Percentiles rank a stretch among this genome's conserved stretches.
These are phyloP conservation scores for Stachybotrys chlorohalonatus DNA, from an alignment of 2,329 filamentous ascomycete genomes.

Conservation along the genomic window DNA sequence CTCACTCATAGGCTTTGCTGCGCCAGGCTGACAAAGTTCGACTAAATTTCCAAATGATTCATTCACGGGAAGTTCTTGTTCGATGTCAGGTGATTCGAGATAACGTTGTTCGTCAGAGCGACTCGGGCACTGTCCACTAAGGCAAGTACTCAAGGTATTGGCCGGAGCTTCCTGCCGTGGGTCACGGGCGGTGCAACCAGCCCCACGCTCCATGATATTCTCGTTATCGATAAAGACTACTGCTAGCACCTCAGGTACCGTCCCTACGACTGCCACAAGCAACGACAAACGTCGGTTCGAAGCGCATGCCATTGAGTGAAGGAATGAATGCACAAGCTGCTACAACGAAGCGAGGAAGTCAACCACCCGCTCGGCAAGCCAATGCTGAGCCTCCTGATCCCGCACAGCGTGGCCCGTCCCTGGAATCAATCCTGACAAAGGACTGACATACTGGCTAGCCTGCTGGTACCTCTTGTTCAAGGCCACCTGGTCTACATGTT, in stretches of 20 bases:
- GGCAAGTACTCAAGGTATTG: not conserved
- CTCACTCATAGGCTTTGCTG: conserved; percentile 3
- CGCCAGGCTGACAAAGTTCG: not conserved
- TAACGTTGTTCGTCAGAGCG: too few species aligned
- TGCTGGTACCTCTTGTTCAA: conserved; percentile 49
- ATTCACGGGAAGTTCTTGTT: too few species aligned
- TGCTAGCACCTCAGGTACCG: not conserved
- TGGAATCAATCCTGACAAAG: conserved; percentile 43
- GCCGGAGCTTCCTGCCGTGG: not conserved
- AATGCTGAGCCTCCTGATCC: conserved; percentile 33
- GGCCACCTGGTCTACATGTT: conserved; percentile 43
- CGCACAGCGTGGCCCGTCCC: conserved; percentile 42
- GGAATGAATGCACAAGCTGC: too few species aligned
- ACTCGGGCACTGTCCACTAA: too few species aligned
- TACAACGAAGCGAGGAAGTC: conserved; percentile 28
- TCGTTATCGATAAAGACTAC: not conserved
- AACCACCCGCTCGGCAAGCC: conserved; percentile 38
- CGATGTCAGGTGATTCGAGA: too few species aligned
- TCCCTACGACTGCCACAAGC: too few species aligned
- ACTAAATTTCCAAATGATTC: too few species aligned
- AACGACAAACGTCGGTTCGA: too few species aligned
- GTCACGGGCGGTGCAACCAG: not conserved
- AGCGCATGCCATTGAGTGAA: too few species aligned
- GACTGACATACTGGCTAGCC: conserved; percentile 35
- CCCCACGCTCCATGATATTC: not conserved